Evolutionary conservation across 1,284 basidiomycete species (phyloP).

Genomic region (Cutaneotrichosporon sp.): DNA sequence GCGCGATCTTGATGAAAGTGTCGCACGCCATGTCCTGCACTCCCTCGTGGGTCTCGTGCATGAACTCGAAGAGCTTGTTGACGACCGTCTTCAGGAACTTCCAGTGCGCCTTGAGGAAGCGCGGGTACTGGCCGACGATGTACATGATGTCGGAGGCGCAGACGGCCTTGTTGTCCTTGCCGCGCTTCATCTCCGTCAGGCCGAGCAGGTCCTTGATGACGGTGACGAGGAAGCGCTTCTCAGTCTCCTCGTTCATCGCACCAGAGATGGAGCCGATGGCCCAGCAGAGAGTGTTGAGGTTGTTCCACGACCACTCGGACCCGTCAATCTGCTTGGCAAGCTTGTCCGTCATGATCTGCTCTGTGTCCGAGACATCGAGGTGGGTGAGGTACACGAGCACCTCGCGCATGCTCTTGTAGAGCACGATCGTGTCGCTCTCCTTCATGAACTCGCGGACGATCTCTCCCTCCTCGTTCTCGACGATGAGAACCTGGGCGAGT

Average conservation of each 20-base stretch:
- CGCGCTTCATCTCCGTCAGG: slow-evolving; percentile 96
- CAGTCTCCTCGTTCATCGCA: slow-evolving; percentile 99
- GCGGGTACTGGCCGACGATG: slow-evolving; percentile 98
- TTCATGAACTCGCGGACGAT: slow-evolving; percentile 99
- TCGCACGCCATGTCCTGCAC: slow-evolving; percentile 99
- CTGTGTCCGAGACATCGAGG: slow-evolving; percentile 93
- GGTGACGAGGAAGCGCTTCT: slow-evolving; percentile 98
- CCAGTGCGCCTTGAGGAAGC: slow-evolving; percentile 99
- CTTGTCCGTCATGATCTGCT: slow-evolving; percentile 96
- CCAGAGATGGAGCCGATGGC: slow-evolving; percentile 99
- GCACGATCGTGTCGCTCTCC: slow-evolving; percentile 96
- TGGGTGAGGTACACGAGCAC: slow-evolving; percentile 96
- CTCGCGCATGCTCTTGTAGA: slow-evolving; percentile 99
- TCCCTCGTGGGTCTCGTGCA: slow-evolving; percentile 99
- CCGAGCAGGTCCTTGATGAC: slow-evolving; percentile 99
- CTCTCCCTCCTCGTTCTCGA: slow-evolving; percentile 98
- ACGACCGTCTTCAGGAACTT: slow-evolving; percentile 99
- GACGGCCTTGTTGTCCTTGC: slow-evolving; percentile 99
- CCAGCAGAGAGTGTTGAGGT: slow-evolving; percentile 99
- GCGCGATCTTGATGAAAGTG: slow-evolving; percentile 99
- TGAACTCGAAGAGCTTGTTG: slow-evolving; percentile 99
- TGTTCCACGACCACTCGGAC: slow-evolving; percentile 99
- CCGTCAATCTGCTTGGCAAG: slow-evolving; percentile 96
- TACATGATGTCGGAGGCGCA: slow-evolving; percentile 99
- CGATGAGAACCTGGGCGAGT: slow-evolving; percentile 77